phyloP scores from a whole-genome alignment of 306 rosid species.

The Vigna mungo region DNA sequence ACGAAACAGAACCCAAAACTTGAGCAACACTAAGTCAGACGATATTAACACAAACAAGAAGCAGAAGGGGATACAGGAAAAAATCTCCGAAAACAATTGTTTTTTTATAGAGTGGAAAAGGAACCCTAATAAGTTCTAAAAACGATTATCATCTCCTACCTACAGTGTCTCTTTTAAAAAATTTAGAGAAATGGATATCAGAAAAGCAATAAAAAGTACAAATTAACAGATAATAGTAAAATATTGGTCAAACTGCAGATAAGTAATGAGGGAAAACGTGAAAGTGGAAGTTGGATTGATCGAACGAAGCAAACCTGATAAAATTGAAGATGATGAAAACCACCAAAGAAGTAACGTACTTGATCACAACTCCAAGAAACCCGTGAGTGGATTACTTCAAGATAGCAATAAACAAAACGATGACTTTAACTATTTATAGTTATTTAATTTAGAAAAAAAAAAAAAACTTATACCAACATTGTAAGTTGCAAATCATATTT shows the following conservation, averaged over 20 bases:
- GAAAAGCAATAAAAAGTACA: neutral
- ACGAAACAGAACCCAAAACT: conserved; percentile 20
- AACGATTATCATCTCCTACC: conserved; percentile 18
- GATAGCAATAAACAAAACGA: conserved; percentile 18
- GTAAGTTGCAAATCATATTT: neutral
- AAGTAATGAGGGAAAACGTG: neutral
- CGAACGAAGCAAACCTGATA: conserved; percentile 40
- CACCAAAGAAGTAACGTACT: conserved; percentile 15
- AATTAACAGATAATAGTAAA: neutral
- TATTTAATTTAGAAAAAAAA: neutral
- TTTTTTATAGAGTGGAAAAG: neutral
- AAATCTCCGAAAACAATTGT: neutral
- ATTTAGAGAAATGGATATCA: neutral
- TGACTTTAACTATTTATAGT: conserved; percentile 8
- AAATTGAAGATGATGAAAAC: conserved; percentile 30
- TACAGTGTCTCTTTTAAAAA: conserved; percentile 10
- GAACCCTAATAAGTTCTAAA: conserved; percentile 1
- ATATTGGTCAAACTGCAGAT: neutral
- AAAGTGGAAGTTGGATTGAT: neutral
- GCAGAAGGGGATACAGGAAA: neutral
- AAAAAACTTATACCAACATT: too few relatives aligned
- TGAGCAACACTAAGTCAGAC: conserved; percentile 3
- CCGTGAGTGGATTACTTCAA: conserved; percentile 40
- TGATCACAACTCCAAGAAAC: conserved; percentile 47
- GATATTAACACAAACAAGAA: neutral